A percentile compares a stretch with the other conserved stretches of the same genome.
phyloP scores from a whole-genome alignment of 768 basidiomycete species.

The Rhodotorula graminis region DNA sequence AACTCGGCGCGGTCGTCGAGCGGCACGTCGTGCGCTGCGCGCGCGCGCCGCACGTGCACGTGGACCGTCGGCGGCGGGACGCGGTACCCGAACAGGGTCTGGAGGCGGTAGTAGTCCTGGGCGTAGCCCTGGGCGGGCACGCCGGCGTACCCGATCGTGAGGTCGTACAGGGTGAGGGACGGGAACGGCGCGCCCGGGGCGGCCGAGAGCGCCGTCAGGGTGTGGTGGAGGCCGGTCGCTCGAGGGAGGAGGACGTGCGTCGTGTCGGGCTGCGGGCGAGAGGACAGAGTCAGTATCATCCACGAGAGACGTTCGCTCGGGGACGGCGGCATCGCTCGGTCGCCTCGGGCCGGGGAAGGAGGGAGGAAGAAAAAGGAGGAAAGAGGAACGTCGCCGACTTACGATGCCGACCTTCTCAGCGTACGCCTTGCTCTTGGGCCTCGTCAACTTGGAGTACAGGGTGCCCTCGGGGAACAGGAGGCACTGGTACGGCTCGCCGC shows the following conservation, averaged over 20 bases:
- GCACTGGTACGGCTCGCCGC: conserved; percentile 60
- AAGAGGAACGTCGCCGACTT: conserved; percentile 46
- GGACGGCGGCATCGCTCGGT: no score
- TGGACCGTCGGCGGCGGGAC: conserved; percentile 79
- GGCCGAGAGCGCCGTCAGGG: conserved; percentile 53
- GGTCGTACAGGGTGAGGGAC: conserved; percentile 72
- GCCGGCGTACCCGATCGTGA: conserved; percentile 79
- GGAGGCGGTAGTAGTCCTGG: conserved; percentile 59
- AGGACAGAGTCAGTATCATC: no score
- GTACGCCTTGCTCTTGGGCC: conserved; percentile 77
- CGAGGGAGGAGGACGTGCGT: conserved; percentile 77
- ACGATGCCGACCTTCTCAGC: conserved; percentile 85
- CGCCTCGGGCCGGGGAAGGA: no score
- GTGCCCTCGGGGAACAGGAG: conserved; percentile 95
- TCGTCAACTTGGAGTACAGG: conserved; percentile 76
- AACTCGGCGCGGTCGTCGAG: conserved; percentile 60
- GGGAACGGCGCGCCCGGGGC: conserved; percentile 67
- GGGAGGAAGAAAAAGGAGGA: no score
- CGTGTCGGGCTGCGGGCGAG: conserved; percentile 67
- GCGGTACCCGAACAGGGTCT: conserved; percentile 76
- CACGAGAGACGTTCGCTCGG: no score
- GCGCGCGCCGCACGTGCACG: conserved; percentile 59
- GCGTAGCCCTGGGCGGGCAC: conserved; percentile 36
- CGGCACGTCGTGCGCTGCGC: conserved; percentile 49
- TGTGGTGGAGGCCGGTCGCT: conserved; percentile 83